Evolutionary conservation across 1,284 basidiomycete genomes (phyloP).

Genomic region (Marasmius oreades): DNA sequence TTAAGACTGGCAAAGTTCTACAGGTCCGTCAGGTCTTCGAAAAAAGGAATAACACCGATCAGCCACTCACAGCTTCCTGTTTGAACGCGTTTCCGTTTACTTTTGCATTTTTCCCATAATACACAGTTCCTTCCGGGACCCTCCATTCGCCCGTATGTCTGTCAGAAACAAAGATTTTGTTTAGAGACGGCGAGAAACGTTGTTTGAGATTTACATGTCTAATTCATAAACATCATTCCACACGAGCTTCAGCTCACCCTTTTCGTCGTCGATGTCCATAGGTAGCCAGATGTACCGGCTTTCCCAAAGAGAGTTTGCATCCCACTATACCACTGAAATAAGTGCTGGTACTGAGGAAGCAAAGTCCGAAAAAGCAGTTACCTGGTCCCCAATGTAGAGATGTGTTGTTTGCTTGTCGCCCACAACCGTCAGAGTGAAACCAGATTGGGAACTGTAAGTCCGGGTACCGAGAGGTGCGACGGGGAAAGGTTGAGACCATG

Average conservation of each 20-base stretch:
- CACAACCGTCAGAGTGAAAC: not conserved
- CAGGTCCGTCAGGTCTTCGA: too few relatives aligned
- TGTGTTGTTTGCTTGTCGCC: not conserved
- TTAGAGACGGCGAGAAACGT: not conserved
- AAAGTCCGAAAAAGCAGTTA: not conserved
- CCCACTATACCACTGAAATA: not conserved
- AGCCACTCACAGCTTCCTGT: constrained; percentile 1
- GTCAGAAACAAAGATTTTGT: not conserved
- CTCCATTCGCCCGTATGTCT: constrained; percentile 2
- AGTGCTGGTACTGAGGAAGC: not conserved
- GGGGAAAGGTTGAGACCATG: constrained; percentile 2
- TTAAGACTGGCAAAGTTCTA: not conserved
- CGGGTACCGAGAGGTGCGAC: constrained; percentile 3
- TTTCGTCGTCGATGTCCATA: constrained; percentile 23
- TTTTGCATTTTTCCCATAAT: not conserved
- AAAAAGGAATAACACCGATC: too few relatives aligned
- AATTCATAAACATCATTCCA: constrained; percentile 29
- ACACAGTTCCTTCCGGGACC: not conserved
- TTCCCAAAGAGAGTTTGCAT: constrained; percentile 6
- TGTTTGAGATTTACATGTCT: constrained; percentile 22
- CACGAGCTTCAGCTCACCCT: constrained; percentile 21
- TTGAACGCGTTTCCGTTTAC: constrained; percentile 1
- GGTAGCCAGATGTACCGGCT: constrained; percentile 30
- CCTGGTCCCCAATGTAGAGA: constrained; percentile 3
- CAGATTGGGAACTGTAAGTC: not conserved